Percentiles rank a stretch among this genome's conserved stretches.
Evolutionary conservation across 2,329 filamentous ascomycete genomes (phyloP).

Genomic region (Botrytis porri): DNA sequence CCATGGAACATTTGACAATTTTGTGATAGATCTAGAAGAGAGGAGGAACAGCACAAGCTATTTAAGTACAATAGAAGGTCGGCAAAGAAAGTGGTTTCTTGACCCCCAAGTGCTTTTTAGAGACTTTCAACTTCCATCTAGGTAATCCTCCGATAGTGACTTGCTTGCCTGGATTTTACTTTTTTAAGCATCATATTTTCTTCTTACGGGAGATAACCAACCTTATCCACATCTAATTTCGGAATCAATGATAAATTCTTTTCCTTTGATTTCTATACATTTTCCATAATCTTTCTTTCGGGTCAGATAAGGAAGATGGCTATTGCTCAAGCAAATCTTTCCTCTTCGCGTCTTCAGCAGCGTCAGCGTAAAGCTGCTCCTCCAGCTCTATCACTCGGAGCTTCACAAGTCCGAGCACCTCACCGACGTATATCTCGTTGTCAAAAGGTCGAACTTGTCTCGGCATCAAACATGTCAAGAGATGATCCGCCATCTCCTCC

Average conservation of each 20-base stretch:
- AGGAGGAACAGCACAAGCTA: neutral
- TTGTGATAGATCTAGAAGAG: slow-evolving; percentile 9
- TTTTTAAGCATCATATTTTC: neutral
- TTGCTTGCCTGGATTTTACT: slow-evolving; percentile 8
- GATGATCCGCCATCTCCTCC: slow-evolving; percentile 42
- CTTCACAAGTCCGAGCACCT: neutral
- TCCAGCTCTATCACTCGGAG: neutral
- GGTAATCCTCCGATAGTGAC: slow-evolving; percentile 8
- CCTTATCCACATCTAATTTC: neutral
- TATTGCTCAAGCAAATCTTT: slow-evolving; percentile 6
- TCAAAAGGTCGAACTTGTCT: neutral
- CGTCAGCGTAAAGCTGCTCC: slow-evolving; percentile 1
- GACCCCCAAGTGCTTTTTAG: slow-evolving; percentile 2
- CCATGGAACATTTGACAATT: neutral
- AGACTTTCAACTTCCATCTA: slow-evolving; percentile 7
- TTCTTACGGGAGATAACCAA: neutral
- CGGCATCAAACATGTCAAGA: slow-evolving; percentile 36
- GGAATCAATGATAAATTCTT: neutral
- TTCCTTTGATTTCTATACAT: neutral
- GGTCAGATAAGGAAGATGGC: slow-evolving; percentile 9
- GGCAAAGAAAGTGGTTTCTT: neutral
- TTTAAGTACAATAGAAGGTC: slow-evolving; percentile 12
- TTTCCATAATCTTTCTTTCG: neutral
- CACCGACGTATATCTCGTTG: neutral
- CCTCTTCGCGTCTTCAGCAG: neutral